phyloP scores from a whole-genome alignment of 2,329 filamentous ascomycete species.

The Cyphellophora attinorum region DNA sequence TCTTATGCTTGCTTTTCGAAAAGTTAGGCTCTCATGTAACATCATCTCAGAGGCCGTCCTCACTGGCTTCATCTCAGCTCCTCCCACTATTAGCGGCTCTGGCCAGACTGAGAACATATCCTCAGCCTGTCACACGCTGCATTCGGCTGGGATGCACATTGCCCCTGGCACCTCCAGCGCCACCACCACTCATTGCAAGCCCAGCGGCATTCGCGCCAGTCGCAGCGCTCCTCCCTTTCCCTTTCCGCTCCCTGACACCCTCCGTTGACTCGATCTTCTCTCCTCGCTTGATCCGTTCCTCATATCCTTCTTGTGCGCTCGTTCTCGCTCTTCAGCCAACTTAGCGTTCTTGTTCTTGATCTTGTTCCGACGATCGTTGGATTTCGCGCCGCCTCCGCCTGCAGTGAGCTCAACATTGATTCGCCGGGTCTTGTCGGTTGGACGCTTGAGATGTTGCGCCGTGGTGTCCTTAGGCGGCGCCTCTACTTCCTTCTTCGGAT shows the following conservation, averaged over 20 bases:
- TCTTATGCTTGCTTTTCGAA: no score
- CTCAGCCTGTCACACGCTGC: conserved; percentile 21
- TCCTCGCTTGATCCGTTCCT: conserved; percentile 33
- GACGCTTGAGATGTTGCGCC: not conserved
- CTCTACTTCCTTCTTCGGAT: conserved; percentile 7
- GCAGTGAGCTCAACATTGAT: conserved; percentile 94
- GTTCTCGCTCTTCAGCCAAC: conserved; percentile 59
- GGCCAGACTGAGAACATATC: not conserved
- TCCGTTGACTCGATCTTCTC: conserved; percentile 18
- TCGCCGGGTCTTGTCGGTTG: conserved; percentile 43
- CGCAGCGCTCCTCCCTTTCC: conserved; percentile 10
- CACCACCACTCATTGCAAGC: no score
- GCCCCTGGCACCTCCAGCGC: conserved; percentile 20
- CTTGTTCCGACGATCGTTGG: conserved; percentile 60
- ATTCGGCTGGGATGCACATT: conserved; percentile 37
- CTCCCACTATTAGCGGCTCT: no score
- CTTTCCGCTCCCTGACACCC: conserved; percentile 24
- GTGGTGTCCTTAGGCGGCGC: conserved; percentile 33
- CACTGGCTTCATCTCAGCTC: no score
- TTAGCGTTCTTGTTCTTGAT: conserved; percentile 80
- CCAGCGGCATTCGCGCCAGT: conserved; percentile 10
- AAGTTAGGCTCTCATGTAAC: no score
- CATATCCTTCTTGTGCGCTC: conserved; percentile 34
- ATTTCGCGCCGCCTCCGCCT: conserved; percentile 75
- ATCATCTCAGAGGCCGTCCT: no score